Base-by-base conservation (phyloP, 2,329 filamentous ascomycete genomes). In the Bretziella fagacearum region DNA sequence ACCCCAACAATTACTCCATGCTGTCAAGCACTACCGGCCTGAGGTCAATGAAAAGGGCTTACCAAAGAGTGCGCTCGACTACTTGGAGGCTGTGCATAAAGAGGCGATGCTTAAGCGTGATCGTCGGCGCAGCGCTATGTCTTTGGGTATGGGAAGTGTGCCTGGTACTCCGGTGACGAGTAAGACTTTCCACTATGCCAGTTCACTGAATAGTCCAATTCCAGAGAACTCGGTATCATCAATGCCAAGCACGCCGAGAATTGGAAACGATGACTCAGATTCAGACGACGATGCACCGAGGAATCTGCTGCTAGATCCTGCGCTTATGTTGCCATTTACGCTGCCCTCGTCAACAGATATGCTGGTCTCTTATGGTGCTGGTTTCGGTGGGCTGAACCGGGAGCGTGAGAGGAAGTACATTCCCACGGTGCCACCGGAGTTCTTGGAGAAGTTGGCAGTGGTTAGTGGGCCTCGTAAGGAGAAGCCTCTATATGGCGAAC, bases 331-430 rank as follows among this genome's bases (percentile, higher is more conserved):
- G 22, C 91, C 91, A 0, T 98, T 98, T 60, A 81, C 82, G n/a
- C 68, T 98, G 23, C 91, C 91, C 1, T 94, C 89, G 1, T 91
- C 85, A 49, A 96, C 87, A 22, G 91, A 98, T 61, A 98, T 98
- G 91, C 71, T 96, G 41, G 77, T 98, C 41, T 89, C 80, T 54
- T 98, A 93, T 57, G 91, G 91, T 1, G 87, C 91, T 10, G 91
- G 91, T 0, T 91, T 96, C 57, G 91, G 91, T 4, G 91, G 91
- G 0, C 68, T 91, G 40, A 94, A 98, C 64, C 74, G 82, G 52
- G 91, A 96, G 63, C 73, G 86, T 48, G 91, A 93, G 62, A 73
- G 85, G 54, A 94, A 94, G 64, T 98, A 98, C 60, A 93, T 94
- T 39, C 91, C 91, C 2, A 93, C 84, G 0, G 84, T 98, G 46